Evolutionary conservation across 192 early-diverging fungal species (phyloP), one percentile per base, ranked within the genome.

Genomic region (Podila horticola): DNA sequence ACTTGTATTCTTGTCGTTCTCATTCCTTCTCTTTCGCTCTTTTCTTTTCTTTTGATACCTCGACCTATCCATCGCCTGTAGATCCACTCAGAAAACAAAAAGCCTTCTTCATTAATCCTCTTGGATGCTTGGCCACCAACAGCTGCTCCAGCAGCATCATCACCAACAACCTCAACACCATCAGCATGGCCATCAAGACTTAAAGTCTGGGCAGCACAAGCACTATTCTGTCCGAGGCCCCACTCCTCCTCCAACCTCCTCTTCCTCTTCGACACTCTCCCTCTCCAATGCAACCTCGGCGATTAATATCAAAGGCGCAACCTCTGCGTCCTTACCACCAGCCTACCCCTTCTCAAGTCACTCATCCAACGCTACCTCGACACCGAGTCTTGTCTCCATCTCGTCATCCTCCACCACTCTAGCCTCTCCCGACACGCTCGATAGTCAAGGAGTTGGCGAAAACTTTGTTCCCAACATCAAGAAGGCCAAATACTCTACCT

Each of bases 401-500:
- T 69, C 77, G 30, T 71, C 69, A 13, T 66, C 66, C 0, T 64
- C 66, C 3, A 34, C 71, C 3, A 69, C 71, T 9, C 50, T 69
- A 36, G 57, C 71, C 7, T 69, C 77, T 31, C 45, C 15, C 13
- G 77, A 81, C 64, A 45, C 59, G 7, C 64, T 71, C 13, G 72
- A 17, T 61, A 24, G 59, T 10, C 52, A 65, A 45, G 61, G 70
- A 4, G 58, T 66, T 13, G 77, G 77, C 8, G 77, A 81, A 51
- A 73, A 65, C 55, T 81, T 81, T 72, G 77, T 69, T 11, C 77
- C 77, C 72, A 82, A 86, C 64, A 82, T 88, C 58, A 88, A 87
- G 64, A 83, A 83, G 34, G 87, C 84, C 64, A 88, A 88, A 66
- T 90, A 90, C 57, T 90, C 89, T 7, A 90, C 89, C n/a, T 90